Conservation (phyloP, 352 stramenopile genomes). For the Phytophthora fragariae region DNA sequence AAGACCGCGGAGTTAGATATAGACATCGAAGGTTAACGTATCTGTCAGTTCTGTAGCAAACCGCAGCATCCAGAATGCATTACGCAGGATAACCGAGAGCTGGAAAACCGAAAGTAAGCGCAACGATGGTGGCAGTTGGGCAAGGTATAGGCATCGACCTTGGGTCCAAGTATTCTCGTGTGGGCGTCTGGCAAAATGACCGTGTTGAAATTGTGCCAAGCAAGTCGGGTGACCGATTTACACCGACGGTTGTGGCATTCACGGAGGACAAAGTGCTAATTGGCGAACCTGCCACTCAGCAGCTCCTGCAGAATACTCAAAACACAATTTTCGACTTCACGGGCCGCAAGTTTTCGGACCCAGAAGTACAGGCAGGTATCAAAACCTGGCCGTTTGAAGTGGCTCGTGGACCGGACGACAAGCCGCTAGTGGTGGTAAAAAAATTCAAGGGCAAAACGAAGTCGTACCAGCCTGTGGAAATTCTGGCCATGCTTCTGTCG, state of each 20-base stretch:
- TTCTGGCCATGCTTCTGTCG: slow-evolving; percentile 8
- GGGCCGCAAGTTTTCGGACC: slow-evolving; percentile 14
- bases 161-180: not conserved
- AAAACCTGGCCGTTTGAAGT: slow-evolving; percentile 4
- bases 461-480: not conserved
- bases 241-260: not conserved
- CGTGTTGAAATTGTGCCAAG: not conserved
- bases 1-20: not conserved
- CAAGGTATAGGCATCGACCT: slow-evolving; percentile 2
- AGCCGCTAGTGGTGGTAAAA: not conserved
- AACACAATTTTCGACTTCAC: slow-evolving; percentile 7
- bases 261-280: not conserved
- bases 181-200: not conserved
- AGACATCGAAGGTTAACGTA: not conserved
- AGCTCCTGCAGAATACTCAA: not conserved
- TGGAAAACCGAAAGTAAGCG: not conserved
- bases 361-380: not conserved
- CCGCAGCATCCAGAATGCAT: not conserved
- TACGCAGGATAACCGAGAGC: not conserved
- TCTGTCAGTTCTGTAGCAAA: too few relatives aligned
- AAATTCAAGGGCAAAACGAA: not conserved
- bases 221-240: not conserved
- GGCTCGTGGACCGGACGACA: not conserved
- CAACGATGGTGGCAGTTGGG: not conserved
- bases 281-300: not conserved